Evolutionary conservation across 257 asterid species (phyloP).

Genomic region (Solanum clarkiae): DNA sequence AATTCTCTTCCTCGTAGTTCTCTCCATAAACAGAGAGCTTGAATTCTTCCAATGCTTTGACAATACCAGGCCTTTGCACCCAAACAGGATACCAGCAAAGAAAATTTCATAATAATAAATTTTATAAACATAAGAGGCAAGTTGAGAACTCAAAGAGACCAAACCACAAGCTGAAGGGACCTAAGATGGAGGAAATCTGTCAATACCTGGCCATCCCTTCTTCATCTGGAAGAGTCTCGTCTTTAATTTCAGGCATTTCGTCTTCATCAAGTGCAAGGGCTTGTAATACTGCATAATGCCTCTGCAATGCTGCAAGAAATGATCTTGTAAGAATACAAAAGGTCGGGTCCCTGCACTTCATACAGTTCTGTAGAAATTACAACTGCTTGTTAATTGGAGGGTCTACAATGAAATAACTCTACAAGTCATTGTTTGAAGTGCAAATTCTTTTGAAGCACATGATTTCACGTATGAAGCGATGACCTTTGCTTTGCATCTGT

Average conservation of each 20-base stretch:
- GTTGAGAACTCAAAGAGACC: not conserved
- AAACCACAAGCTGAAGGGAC: not conserved
- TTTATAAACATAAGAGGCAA: not conserved
- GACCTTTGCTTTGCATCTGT: not conserved
- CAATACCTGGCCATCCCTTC: constrained; percentile 81
- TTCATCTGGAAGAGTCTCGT: constrained; percentile 97
- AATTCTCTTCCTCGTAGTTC: constrained; percentile 40
- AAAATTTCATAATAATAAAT: not conserved
- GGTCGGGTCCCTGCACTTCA: not conserved
- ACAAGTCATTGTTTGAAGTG: not conserved
- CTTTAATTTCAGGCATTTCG: constrained; percentile 84
- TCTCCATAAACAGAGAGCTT: constrained; percentile 77
- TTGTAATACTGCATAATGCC: constrained; percentile 87
- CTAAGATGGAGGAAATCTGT: not conserved
- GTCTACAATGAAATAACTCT: not conserved
- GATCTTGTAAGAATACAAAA: not conserved
- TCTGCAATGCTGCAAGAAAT: constrained; percentile 73
- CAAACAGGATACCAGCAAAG: not conserved
- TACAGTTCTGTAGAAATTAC: not conserved
- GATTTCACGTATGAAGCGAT: not conserved
- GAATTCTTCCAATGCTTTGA: constrained; percentile 79
- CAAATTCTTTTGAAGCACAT: not conserved
- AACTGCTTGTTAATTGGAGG: not conserved
- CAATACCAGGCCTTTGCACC: constrained; percentile 57
- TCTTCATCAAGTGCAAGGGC: constrained; percentile 96